These are phyloP conservation scores for Thalassiosira profunda DNA, from an alignment of 108 stramenopile genomes.

Conservation along the genomic window DNA sequence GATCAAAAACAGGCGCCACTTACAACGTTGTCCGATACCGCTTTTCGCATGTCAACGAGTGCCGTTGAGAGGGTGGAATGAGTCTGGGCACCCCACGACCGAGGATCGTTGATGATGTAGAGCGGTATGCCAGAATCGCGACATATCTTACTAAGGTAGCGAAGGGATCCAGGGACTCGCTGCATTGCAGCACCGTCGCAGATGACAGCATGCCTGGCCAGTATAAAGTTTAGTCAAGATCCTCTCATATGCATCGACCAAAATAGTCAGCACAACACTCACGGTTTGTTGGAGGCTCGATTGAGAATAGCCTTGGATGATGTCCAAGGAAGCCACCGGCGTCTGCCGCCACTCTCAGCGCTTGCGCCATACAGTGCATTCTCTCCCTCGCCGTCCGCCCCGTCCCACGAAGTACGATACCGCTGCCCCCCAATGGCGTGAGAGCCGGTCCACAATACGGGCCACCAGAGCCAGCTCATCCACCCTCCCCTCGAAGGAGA, in stretches of 20 bases:
- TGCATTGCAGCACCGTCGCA: slow-evolving; percentile 88
- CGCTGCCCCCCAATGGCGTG: slow-evolving; percentile 26
- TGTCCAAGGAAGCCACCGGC: not conserved
- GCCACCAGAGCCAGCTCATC: slow-evolving; percentile 59
- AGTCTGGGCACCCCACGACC: slow-evolving; percentile 76
- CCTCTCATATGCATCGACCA: too few species aligned
- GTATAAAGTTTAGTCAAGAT: too few species aligned
- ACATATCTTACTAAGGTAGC: slow-evolving; percentile 68
- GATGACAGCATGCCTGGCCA: slow-evolving; percentile 76
- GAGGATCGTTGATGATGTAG: slow-evolving; percentile 83
- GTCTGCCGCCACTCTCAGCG: not conserved
- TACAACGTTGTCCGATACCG: slow-evolving; percentile 67
- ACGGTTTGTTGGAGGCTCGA: slow-evolving; percentile 83
- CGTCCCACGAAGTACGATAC: slow-evolving; percentile 15
- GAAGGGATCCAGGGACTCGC: slow-evolving; percentile 79
- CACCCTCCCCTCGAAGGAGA: slow-evolving; percentile 36
- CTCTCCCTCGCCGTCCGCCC: slow-evolving; percentile 55
- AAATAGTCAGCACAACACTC: too few species aligned
- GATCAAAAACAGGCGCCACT: slow-evolving; percentile 19
- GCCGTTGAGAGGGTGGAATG: slow-evolving; percentile 65
- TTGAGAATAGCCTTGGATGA: slow-evolving; percentile 32
- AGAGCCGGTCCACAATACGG: slow-evolving; percentile 45
- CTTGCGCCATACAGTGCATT: slow-evolving; percentile 47
- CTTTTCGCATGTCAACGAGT: slow-evolving; percentile 63
- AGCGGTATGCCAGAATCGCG: slow-evolving; percentile 80